These are phyloP conservation scores for Lachancea waltii DNA, from an alignment of 805 yeast species.

Conservation along the genomic window DNA sequence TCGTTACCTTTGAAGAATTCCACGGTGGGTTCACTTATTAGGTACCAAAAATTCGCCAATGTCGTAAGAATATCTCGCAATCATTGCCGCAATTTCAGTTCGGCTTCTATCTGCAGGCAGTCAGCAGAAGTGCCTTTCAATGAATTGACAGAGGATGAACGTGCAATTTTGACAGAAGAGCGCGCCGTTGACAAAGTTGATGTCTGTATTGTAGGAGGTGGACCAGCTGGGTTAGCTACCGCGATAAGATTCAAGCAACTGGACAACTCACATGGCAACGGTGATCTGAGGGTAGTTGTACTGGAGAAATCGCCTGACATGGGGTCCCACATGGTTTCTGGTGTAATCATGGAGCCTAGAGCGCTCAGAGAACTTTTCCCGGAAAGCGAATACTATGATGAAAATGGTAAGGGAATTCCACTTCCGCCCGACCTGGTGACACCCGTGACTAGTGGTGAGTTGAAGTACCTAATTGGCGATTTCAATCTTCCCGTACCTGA, in stretches of 20 bases:
- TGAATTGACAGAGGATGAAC: conserved; percentile 37
- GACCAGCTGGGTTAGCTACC: conserved; percentile 94
- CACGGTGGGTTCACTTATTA: too few relatives aligned
- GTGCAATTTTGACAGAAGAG: conserved; percentile 47
- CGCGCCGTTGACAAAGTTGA: conserved; percentile 84
- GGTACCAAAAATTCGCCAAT: too few relatives aligned
- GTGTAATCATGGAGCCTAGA: conserved; percentile 89
- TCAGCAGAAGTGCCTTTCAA: conserved; percentile 26
- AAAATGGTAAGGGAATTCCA: conserved; percentile 54
- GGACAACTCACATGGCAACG: conserved; percentile 56
- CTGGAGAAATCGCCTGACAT: conserved; percentile 89
- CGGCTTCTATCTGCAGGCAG: conserved; percentile 1
- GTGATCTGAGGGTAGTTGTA: conserved; percentile 77
- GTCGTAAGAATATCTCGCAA: too few relatives aligned
- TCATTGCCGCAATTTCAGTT: conserved; percentile 1
- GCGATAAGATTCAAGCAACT: conserved; percentile 86
- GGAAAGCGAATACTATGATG: conserved; percentile 48
- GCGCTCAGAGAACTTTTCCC: conserved; percentile 82
- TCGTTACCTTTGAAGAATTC: too few relatives aligned
- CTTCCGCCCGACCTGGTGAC: conserved; percentile 75
- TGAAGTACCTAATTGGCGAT: conserved; percentile 61
- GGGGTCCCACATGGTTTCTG: conserved; percentile 89
- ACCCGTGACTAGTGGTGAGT: conserved; percentile 62
- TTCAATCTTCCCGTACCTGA: conserved; percentile 73
- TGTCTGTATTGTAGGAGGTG: conserved; percentile 95